phyloP scores from a whole-genome alignment of 495 filamentous ascomycete genomes.

The Xylaria palmicola region DNA sequence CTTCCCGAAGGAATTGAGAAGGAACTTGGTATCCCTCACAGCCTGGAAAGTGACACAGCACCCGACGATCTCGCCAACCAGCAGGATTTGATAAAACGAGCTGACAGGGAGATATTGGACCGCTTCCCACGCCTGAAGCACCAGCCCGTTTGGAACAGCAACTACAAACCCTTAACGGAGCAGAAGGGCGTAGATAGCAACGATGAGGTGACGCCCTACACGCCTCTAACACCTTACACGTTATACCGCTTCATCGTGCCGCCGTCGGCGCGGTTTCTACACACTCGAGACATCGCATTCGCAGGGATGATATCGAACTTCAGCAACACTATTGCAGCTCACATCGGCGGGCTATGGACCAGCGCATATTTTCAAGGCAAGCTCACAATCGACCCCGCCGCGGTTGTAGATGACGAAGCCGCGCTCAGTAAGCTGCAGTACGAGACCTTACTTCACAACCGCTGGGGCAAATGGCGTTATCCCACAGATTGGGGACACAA shows the following conservation, averaged over 20 bases:
- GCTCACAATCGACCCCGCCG: slow-evolving; percentile 25
- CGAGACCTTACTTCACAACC: slow-evolving; percentile 62
- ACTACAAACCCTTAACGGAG: slow-evolving; percentile 43
- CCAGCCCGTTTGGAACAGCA: slow-evolving; percentile 44
- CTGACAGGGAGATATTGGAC: slow-evolving; percentile 65
- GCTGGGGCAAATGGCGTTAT: slow-evolving; percentile 69
- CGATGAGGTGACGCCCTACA: slow-evolving; percentile 35
- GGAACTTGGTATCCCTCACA: slow-evolving; percentile 46
- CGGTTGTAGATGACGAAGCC: slow-evolving; percentile 18
- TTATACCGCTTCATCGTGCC: slow-evolving; percentile 73
- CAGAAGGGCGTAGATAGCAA: slow-evolving; percentile 34
- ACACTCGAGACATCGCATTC: slow-evolving; percentile 63
- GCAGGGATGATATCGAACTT: slow-evolving; percentile 64
- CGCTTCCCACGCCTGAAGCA: slow-evolving; percentile 62
- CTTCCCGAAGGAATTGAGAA: slow-evolving; percentile 53
- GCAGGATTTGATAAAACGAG: slow-evolving; percentile 31
- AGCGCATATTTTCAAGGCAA: slow-evolving; percentile 56
- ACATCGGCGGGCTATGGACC: slow-evolving; percentile 72
- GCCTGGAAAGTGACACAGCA: slow-evolving; percentile 19
- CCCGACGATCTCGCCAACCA: slow-evolving; percentile 31
- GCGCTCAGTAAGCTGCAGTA: slow-evolving; percentile 36
- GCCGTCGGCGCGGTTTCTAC: slow-evolving; percentile 48
- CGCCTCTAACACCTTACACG: slow-evolving; percentile 40
- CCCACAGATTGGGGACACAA: slow-evolving; percentile 61
- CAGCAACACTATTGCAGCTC: slow-evolving; percentile 60